phyloP scores from a whole-genome alignment of 1,139 yeast species.

The Yamadazyma mexicana region DNA sequence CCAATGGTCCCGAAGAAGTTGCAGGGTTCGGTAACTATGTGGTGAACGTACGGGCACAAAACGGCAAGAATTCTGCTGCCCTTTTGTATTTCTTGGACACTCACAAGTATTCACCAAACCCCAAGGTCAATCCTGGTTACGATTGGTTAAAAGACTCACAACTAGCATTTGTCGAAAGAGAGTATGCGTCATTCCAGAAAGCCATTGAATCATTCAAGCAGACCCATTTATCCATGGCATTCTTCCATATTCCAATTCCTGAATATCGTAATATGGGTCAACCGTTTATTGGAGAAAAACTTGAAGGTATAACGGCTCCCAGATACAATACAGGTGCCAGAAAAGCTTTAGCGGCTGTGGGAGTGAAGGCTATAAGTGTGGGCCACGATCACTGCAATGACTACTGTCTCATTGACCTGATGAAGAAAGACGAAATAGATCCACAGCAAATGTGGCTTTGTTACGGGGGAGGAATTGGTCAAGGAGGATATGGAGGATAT shows the following conservation, averaged over 20 bases:
- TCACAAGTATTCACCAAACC: constrained; percentile 67
- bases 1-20: constrained; percentile 61
- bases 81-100: constrained; percentile 79
- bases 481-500: constrained; percentile 93
- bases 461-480: constrained; percentile 91
- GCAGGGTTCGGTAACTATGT: constrained; percentile 83
- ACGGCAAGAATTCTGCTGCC: constrained; percentile 46
- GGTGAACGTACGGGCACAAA: constrained; percentile 45
- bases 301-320: constrained; percentile 82
- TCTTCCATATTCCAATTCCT: constrained; percentile 90
- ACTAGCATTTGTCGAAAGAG: constrained; percentile 55
- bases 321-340: constrained; percentile 66
- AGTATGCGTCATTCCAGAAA: constrained; percentile 31
- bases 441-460: constrained; percentile 73
- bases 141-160: constrained; percentile 84
- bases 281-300: constrained; percentile 55
- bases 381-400: constrained; percentile 98
- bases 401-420: constrained; percentile 63
- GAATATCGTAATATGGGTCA: constrained; percentile 61
- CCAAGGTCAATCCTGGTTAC: constrained; percentile 72
- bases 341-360: constrained; percentile 53
- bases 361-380: constrained; percentile 71
- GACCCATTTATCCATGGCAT: constrained; percentile 73
- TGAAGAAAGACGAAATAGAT: constrained; percentile 20
- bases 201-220: constrained; percentile 28